Percentiles rank a stretch among this genome's conserved stretches.
phyloP scores from a whole-genome alignment of 345 rosid species.

The Geranium rotundifolium region DNA sequence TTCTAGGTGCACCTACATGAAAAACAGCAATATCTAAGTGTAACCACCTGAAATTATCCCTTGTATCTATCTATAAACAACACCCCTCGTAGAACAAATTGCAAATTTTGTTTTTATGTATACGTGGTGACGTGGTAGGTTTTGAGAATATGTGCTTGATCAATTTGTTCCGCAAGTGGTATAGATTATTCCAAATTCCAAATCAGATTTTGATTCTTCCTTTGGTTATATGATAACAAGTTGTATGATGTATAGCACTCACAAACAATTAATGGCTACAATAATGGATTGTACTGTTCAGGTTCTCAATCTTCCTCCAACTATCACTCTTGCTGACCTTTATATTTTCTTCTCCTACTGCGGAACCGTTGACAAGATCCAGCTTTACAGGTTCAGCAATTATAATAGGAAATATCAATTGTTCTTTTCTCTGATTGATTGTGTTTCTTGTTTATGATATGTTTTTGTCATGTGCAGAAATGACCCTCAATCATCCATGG shows the following conservation, averaged over 20 bases:
- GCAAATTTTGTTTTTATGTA: not conserved
- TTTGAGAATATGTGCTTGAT: not conserved
- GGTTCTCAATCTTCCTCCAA: conserved; percentile 23
- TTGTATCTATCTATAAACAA: too few relatives aligned
- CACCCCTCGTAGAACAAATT: too few relatives aligned
- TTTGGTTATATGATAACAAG: too few relatives aligned
- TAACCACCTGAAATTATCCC: too few relatives aligned
- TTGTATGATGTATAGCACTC: not conserved
- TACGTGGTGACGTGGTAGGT: too few relatives aligned
- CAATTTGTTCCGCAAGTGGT: not conserved
- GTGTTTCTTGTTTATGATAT: not conserved
- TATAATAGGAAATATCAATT: not conserved
- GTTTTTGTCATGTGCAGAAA: conserved; percentile 8
- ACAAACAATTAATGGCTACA: conserved; percentile 9
- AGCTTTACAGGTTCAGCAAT: conserved; percentile 15
- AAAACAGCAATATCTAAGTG: too few relatives aligned
- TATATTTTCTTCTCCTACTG: conserved; percentile 30
- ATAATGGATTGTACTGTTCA: conserved; percentile 16
- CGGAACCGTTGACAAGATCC: conserved; percentile 27
- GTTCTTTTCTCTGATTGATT: not conserved
- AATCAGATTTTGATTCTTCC: not conserved
- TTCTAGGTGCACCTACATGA: too few relatives aligned
- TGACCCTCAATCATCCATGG: conserved; percentile 13
- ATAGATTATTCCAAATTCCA: not conserved
- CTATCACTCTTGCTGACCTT: conserved; percentile 15